These are phyloP conservation scores for Ogataea parapolymorpha DNA, from an alignment of 805 yeast genomes.

Conservation along the genomic window DNA sequence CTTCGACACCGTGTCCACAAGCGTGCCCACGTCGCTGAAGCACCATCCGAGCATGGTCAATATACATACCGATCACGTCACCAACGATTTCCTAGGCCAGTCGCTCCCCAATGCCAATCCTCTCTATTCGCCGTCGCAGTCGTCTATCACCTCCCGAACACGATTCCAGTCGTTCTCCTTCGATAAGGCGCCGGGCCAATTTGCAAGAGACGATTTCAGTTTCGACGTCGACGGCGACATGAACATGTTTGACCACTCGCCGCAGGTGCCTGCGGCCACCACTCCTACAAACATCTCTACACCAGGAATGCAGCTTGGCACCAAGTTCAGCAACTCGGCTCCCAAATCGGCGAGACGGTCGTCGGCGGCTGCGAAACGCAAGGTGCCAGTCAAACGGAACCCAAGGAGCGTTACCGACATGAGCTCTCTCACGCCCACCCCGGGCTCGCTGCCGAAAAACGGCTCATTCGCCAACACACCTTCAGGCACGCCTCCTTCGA, in stretches of 20 bases:
- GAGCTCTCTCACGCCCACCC: constrained; percentile 14
- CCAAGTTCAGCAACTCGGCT: constrained; percentile 5
- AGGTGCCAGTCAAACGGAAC: constrained; percentile 10
- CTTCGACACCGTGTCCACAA: constrained; percentile 20
- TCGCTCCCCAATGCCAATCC: constrained; percentile 9
- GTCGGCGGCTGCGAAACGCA: constrained; percentile 18
- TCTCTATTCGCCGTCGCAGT: constrained; percentile 24
- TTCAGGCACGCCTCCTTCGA: constrained; percentile 12
- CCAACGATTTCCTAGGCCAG: constrained; percentile 9
- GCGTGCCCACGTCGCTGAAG: constrained; percentile 22
- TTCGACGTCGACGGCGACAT: constrained; percentile 31
- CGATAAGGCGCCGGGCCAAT: constrained; percentile 9
- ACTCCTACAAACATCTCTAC: constrained; percentile 6
- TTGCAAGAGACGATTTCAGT: constrained; percentile 17
- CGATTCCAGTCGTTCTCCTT: constrained; percentile 16
- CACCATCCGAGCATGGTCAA: constrained; percentile 24
- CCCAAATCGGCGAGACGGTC: constrained; percentile 17
- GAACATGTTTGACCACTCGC: constrained; percentile 25
- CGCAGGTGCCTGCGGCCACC: constrained; percentile 5
- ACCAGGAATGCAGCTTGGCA: background rate
- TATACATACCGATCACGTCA: constrained; percentile 11
- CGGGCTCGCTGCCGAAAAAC: constrained; percentile 12
- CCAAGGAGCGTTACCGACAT: constrained; percentile 15
- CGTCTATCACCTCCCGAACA: constrained; percentile 19
- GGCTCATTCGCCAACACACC: constrained; percentile 8